Evolutionary conservation across 768 basidiomycete species (phyloP), one percentile per base, ranked within the genome.

Genomic region (Suillus placidus): DNA sequence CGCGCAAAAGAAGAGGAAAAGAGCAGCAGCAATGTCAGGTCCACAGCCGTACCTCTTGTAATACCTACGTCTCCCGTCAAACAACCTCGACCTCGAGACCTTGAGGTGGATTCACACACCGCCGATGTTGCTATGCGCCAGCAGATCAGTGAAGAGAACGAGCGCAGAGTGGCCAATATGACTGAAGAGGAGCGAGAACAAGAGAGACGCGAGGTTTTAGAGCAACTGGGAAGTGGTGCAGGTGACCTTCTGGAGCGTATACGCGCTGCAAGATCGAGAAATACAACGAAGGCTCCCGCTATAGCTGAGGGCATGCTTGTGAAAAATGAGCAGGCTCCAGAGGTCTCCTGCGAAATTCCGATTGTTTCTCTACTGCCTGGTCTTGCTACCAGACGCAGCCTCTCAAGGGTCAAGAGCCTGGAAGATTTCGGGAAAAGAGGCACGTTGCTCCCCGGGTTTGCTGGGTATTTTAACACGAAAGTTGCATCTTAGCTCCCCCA

Each of bases 171-270:
- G 2, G 85, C 84, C 20, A 74, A 71, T 1, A 96, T 96, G 95
- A 82, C 84, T 3, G 84, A 85, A 13, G 86, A 87, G 18, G 91
- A 95, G 73, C 81, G 88, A 12, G 87, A 89, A 67, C 75, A 84
- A 61, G 93, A 91, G 74, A 80, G 81, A 52, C 77, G 78, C 60
- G 86, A 93, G 67, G 85, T 96, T 49, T 64, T 92, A 34, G 87
- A 92, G 66, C 83, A 85, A 54, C 88, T 96, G 72, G 94, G 94
- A 1, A 79, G 83, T 2, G 87, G 85, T 20, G 81, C 94, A 12
- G 81, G 82, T 3, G 88, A 88, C 54, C 75, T 93, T 4, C 68
- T 96, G 72, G 83, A 77, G 70, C 85, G 81, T 62, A 85, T 85
- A 26, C 82, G 80, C 67, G 77, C 81, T 60, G 82, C 83, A 26